phyloP scores from a whole-genome alignment of 2,329 filamentous ascomycete species.

The Mycocentrospora acerina region DNA sequence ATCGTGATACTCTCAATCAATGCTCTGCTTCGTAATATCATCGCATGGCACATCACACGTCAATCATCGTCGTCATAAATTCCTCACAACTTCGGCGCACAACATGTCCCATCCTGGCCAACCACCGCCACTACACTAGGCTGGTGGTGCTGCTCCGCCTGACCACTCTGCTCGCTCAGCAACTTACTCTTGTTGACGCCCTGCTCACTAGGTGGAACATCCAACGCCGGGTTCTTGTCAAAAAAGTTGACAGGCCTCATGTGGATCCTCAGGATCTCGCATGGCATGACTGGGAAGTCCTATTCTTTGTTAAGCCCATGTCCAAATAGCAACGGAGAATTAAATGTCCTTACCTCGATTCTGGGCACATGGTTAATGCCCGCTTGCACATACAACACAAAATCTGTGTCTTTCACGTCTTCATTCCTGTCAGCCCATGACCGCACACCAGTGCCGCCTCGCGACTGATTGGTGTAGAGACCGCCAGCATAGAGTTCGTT shows the following conservation, averaged over 20 bases:
- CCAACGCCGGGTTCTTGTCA: slow-evolving; percentile 58
- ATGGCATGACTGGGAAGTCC: slow-evolving; percentile 62
- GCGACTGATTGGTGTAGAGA: slow-evolving; percentile 62
- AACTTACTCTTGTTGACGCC: slow-evolving; percentile 47
- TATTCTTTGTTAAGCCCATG: slow-evolving; percentile 6
- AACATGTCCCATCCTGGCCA: slow-evolving; percentile 42
- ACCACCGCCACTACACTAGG: slow-evolving; percentile 38
- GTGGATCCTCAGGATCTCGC: slow-evolving; percentile 58
- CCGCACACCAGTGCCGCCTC: slow-evolving; percentile 52
- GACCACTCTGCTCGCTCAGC: slow-evolving; percentile 41
- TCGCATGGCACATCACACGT: no score
- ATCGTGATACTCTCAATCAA: no score
- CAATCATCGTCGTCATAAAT: neutral
- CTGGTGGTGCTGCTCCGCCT: slow-evolving; percentile 43
- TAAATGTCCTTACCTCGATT: slow-evolving; percentile 45
- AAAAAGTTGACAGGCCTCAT: slow-evolving; percentile 63
- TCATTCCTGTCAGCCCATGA: slow-evolving; percentile 56
- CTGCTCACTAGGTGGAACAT: slow-evolving; percentile 58
- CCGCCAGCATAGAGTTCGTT: slow-evolving; percentile 63
- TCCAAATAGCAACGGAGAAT: neutral
- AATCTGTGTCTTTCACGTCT: slow-evolving; percentile 56
- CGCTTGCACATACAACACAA: slow-evolving; percentile 60
- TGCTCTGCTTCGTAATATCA: no score
- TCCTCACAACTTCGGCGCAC: slow-evolving; percentile 32
- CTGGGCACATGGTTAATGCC: slow-evolving; percentile 59